A percentile compares a stretch with the other conserved stretches of the same genome.
Evolutionary conservation across 768 basidiomycete genomes (phyloP).

Genomic region (Kwoniella sp.): DNA sequence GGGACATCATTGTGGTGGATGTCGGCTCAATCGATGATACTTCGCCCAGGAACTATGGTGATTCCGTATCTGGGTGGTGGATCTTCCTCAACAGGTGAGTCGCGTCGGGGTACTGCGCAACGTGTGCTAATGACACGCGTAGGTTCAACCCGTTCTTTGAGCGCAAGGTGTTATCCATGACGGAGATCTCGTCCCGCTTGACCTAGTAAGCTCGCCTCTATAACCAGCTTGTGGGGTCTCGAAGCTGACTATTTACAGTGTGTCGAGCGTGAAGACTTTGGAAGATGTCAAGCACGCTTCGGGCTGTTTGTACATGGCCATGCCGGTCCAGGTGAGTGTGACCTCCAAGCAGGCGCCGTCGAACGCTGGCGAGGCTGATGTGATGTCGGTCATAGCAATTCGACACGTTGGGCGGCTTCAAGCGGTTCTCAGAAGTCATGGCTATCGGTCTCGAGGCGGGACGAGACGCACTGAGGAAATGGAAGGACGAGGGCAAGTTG

Average conservation of each 20-base stretch:
- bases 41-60: slow-evolving; percentile 88
- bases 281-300: slow-evolving; percentile 90
- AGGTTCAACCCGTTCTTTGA: slow-evolving; percentile 50
- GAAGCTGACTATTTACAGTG: slow-evolving; percentile 56
- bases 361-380: neutral
- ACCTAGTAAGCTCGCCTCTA: slow-evolving; percentile 70
- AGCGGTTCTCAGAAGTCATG: slow-evolving; percentile 82
- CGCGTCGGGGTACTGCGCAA: neutral
- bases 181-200: slow-evolving; percentile 59
- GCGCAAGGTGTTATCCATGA: slow-evolving; percentile 46
- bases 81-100: slow-evolving; percentile 76
- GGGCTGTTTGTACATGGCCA: slow-evolving; percentile 83
- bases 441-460: slow-evolving; percentile 74
- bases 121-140: neutral
- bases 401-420: slow-evolving; percentile 77
- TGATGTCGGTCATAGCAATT: slow-evolving; percentile 56
- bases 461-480: slow-evolving; percentile 64
- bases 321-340: slow-evolving; percentile 77
- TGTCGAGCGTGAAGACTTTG: slow-evolving; percentile 88
- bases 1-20: slow-evolving; percentile 84
- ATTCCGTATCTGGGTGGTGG: slow-evolving; percentile 95
- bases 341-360: neutral
- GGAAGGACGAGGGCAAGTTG: slow-evolving; percentile 78
- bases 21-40: slow-evolving; percentile 95
- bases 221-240: neutral